These are phyloP conservation scores for Cutaneotrichosporon mucoides DNA, from an alignment of 1,284 basidiomycete species.

Conservation along the genomic window DNA sequence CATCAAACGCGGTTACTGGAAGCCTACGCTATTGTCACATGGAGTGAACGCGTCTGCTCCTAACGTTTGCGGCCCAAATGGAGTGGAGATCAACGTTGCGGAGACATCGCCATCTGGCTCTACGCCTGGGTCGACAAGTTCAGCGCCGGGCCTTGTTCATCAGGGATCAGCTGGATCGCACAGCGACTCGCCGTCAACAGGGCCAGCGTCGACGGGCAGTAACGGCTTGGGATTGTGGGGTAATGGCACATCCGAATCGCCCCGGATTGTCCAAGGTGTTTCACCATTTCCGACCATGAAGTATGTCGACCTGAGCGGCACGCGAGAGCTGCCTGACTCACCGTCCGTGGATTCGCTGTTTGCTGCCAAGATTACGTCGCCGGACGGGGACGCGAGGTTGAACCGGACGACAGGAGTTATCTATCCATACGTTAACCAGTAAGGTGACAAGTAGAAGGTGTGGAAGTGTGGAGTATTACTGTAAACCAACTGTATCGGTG, in stretches of 20 bases:
- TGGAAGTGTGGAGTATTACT: not conserved
- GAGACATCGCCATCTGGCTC: not conserved
- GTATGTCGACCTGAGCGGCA: slow-evolving; percentile 3
- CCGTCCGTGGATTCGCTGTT: too few species aligned
- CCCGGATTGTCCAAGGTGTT: not conserved
- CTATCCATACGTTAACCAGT: too few species aligned
- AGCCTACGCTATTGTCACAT: not conserved
- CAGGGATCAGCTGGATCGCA: not conserved
- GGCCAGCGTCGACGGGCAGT: too few species aligned
- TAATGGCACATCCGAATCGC: not conserved
- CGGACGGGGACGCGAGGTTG: too few species aligned
- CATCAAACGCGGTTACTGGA: slow-evolving; percentile 46
- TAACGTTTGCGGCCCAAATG: not conserved
- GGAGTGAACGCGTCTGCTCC: not conserved
- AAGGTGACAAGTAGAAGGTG: not conserved
- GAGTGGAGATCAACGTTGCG: not conserved
- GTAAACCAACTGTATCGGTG: not conserved
- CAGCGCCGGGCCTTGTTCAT: not conserved
- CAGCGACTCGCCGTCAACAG: not conserved
- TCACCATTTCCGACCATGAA: slow-evolving; percentile 4
- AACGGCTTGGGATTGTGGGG: not conserved
- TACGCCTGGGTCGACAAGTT: not conserved
- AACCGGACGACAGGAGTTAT: too few species aligned
- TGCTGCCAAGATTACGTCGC: too few species aligned
- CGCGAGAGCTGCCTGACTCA: not conserved